A percentile compares a stretch with the other conserved stretches of the same genome.
Evolutionary conservation across 2,329 filamentous ascomycete genomes (phyloP).

Genomic region (Triangularia verruculosa): DNA sequence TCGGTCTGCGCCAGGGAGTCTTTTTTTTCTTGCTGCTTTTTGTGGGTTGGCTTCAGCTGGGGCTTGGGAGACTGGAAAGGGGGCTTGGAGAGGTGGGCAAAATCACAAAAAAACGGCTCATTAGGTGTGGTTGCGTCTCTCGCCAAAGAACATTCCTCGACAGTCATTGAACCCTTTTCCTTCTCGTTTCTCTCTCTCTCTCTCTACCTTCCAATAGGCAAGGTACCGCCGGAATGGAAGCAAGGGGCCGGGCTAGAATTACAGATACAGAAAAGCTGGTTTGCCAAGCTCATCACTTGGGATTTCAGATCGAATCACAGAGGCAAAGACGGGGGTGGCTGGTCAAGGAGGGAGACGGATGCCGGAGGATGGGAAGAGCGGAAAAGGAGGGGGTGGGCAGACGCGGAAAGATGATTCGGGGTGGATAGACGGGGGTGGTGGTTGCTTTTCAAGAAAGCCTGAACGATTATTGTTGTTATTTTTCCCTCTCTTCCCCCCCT

Average conservation of each 20-base stretch:
- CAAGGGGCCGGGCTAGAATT: not conserved
- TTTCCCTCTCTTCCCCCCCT: not conserved
- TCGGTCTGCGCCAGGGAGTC: not conserved
- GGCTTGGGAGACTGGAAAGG: not conserved
- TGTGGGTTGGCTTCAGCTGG: not conserved
- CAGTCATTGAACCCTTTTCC: not conserved
- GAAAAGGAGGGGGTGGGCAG: not conserved
- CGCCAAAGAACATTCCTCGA: not conserved
- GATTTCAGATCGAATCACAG: not conserved
- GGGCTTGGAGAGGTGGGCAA: not conserved
- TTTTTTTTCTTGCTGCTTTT: not conserved
- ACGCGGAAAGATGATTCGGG: not conserved
- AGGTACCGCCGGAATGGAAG: not conserved
- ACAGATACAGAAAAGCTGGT: not conserved
- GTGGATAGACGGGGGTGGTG: not conserved
- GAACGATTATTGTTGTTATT: not conserved
- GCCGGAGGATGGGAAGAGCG: not conserved
- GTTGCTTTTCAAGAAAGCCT: not conserved
- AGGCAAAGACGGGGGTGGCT: not conserved
- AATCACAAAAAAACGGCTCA: not conserved
- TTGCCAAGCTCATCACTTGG: not conserved
- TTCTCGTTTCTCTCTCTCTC: not conserved
- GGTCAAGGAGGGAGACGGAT: not conserved
- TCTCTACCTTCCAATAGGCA: conserved; percentile 1
- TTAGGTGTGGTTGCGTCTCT: not conserved